These are phyloP conservation scores for Colletotrichum horii DNA, from an alignment of 2,329 filamentous ascomycete genomes.

Conservation along the genomic window DNA sequence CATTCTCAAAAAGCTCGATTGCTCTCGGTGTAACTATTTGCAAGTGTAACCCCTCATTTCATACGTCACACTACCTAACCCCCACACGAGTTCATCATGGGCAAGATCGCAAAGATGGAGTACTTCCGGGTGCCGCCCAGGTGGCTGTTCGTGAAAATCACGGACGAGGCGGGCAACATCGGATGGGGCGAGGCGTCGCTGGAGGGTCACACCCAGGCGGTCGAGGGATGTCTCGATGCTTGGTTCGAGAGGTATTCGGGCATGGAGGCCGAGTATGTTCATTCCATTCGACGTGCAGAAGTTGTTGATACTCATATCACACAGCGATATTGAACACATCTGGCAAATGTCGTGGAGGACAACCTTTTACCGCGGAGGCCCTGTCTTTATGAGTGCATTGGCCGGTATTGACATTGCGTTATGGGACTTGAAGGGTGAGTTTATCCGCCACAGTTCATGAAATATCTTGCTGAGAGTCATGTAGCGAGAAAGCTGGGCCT, in stretches of 20 bases:
- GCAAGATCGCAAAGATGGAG: constrained; percentile 69
- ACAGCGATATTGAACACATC: constrained; percentile 78
- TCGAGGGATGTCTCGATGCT: constrained; percentile 75
- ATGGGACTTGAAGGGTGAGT: constrained; percentile 73
- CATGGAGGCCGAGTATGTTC: constrained; percentile 70
- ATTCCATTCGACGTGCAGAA: rapidly evolving
- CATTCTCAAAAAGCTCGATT: too few species aligned
- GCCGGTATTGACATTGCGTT: constrained; percentile 80
- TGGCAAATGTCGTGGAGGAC: constrained; percentile 77
- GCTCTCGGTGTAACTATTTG: not conserved
- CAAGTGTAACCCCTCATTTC: not conserved
- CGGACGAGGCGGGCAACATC: constrained; percentile 65
- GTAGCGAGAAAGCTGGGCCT: constrained; percentile 57
- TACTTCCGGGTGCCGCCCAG: constrained; percentile 78
- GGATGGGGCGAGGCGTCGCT: constrained; percentile 80
- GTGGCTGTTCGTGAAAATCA: constrained; percentile 81
- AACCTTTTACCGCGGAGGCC: constrained; percentile 78
- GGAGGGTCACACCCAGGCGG: constrained; percentile 75
- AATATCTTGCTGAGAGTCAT: not conserved
- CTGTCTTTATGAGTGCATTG: constrained; percentile 81
- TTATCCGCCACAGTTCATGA: rapidly evolving
- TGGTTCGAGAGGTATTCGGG: constrained; percentile 67
- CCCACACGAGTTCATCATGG: constrained; percentile 46
- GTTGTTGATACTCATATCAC: not conserved
- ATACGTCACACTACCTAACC: not conserved